A percentile compares a stretch with the other conserved stretches of the same genome.
These are phyloP conservation scores for Barnettozyma populi DNA, from an alignment of 805 yeast genomes.

Conservation along the genomic window DNA sequence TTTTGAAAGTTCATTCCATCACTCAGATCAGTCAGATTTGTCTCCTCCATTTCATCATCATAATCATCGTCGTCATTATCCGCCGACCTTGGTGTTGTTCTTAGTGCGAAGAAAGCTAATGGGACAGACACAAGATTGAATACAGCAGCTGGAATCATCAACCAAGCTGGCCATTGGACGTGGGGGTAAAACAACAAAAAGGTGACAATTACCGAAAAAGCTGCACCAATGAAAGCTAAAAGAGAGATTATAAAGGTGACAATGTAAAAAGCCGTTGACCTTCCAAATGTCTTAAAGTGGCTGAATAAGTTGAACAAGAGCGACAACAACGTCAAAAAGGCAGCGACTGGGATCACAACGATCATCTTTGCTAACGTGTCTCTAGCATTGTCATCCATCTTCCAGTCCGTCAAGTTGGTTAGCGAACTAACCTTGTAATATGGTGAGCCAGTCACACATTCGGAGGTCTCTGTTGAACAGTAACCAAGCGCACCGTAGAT, in stretches of 20 bases:
- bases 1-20: constrained; percentile 20
- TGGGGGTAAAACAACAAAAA: constrained; percentile 60
- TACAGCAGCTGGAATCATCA: constrained; percentile 61
- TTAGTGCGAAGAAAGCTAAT: constrained; percentile 37
- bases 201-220: constrained; percentile 48
- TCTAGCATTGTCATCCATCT: constrained; percentile 40
- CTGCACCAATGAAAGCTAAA: constrained; percentile 48
- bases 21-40: constrained; percentile 21
- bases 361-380: constrained; percentile 48
- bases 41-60: constrained; percentile 7
- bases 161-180: constrained; percentile 69
- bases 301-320: constrained; percentile 33
- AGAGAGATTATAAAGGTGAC: constrained; percentile 41
- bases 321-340: constrained; percentile 51
- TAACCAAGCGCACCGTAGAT: constrained; percentile 66
- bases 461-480: constrained; percentile 33
- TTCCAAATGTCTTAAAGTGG: constrained; percentile 25
- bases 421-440: constrained; percentile 30
- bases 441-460: constrained; percentile 43
- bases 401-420: constrained; percentile 40
- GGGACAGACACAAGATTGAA: constrained; percentile 48
- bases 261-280: constrained; percentile 29
- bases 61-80: constrained; percentile 13
- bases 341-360: constrained; percentile 61
- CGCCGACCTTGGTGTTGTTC: constrained; percentile 14